Conservation (phyloP, 805 yeast species). For the Grigorovia jiainica region DNA sequence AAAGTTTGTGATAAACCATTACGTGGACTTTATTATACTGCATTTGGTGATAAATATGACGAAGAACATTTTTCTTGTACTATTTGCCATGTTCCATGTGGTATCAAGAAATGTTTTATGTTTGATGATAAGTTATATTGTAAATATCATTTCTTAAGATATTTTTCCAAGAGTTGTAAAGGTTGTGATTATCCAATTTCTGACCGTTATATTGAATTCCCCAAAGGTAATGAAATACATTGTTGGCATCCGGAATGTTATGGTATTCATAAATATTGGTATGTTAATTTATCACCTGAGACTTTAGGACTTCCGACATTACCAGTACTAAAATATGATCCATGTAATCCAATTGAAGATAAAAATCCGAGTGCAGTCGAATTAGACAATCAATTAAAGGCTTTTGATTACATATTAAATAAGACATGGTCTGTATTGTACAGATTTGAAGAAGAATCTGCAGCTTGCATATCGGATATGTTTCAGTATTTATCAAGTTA, state of each 20-base stretch:
- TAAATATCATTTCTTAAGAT: slow-evolving; percentile 82
- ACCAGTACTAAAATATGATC: slow-evolving; percentile 20
- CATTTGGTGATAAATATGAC: slow-evolving; percentile 84
- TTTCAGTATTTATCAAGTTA: slow-evolving; percentile 71
- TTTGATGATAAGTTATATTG: slow-evolving; percentile 77
- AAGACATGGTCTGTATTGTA: slow-evolving; percentile 82
- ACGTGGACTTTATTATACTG: slow-evolving; percentile 89
- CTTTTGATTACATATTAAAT: slow-evolving; percentile 48
- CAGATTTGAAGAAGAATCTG: slow-evolving; percentile 83
- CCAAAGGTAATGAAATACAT: slow-evolving; percentile 81
- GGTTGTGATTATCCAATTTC: slow-evolving; percentile 89
- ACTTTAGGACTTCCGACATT: slow-evolving; percentile 39
- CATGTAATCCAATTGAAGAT: slow-evolving; percentile 19
- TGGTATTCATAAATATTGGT: slow-evolving; percentile 96
- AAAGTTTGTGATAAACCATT: slow-evolving; percentile 75
- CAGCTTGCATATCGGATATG: slow-evolving; percentile 86
- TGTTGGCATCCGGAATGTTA: slow-evolving; percentile 99
- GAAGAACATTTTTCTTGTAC: slow-evolving; percentile 92
- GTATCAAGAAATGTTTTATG: slow-evolving; percentile 86
- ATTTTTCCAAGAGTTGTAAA: slow-evolving; percentile 81
- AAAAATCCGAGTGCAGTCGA: slow-evolving; percentile 36
- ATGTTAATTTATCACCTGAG: slow-evolving; percentile 62
- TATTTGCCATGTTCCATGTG: slow-evolving; percentile 77
- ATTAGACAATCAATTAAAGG: slow-evolving; percentile 49
- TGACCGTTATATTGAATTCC: slow-evolving; percentile 88